phyloP scores from a whole-genome alignment of 2,329 filamentous ascomycete species.

The Endoconidiophora laricicola region DNA sequence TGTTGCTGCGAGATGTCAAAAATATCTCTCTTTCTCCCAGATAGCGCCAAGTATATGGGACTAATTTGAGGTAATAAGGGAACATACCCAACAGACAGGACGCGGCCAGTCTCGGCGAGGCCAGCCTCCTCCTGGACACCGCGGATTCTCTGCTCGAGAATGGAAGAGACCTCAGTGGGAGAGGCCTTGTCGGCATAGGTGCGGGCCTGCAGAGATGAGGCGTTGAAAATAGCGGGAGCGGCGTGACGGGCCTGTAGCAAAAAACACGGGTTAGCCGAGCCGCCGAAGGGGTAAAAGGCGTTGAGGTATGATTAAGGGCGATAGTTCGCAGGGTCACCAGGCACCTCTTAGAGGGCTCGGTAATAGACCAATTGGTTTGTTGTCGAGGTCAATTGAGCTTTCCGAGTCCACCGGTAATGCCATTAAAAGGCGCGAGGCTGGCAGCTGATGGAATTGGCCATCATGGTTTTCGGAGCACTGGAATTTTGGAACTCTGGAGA shows the following conservation, averaged over 20 bases:
- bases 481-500: slow-evolving; percentile 5
- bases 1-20: no score
- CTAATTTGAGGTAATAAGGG: slow-evolving; percentile 12
- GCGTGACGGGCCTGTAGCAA: slow-evolving; percentile 68
- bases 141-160: slow-evolving; percentile 97
- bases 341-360: slow-evolving; percentile 7
- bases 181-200: slow-evolving; percentile 89
- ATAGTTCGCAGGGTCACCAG: slow-evolving; percentile 5
- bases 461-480: slow-evolving; percentile 18
- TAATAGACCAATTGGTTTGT: slow-evolving; percentile 9
- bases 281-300: slow-evolving; percentile 18
- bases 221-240: slow-evolving; percentile 61
- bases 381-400: slow-evolving; percentile 10
- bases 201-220: slow-evolving; percentile 55
- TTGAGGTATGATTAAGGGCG: slow-evolving; percentile 20
- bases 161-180: slow-evolving; percentile 96
- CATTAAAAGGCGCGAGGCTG: slow-evolving; percentile 16
- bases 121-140: slow-evolving; percentile 93
- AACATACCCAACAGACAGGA: slow-evolving; percentile 95
- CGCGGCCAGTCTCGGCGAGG: slow-evolving; percentile 96
- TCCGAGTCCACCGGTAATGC: slow-evolving; percentile 7
- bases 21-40: neutral
- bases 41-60: neutral
- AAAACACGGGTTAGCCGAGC: slow-evolving; percentile 34
- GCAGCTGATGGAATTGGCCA: slow-evolving; percentile 30